Base-by-base conservation (phyloP, 2,329 filamentous ascomycete species). In the Cercospora sp. region DNA sequence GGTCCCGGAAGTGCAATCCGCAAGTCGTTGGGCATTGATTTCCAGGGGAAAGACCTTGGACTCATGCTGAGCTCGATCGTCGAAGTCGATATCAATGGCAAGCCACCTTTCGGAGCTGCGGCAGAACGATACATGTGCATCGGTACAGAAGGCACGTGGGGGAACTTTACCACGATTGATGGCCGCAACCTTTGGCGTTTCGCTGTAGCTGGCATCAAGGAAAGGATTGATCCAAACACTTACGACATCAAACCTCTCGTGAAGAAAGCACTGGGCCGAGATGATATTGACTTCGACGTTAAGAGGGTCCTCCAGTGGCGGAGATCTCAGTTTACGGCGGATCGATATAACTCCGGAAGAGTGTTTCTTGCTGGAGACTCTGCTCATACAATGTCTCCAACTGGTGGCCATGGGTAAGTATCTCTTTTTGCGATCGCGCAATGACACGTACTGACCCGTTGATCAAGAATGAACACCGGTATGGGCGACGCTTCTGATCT, bases 401-500 rank as follows among this genome's bases (percentile, higher is more conserved):
- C 72, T 3, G 79, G 79, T 7, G 79, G 79, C 0, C 78, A 79
- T 57, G 80, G 80, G 3, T 60, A 60, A 60, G 57, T 16, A 23
- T 10, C 12, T 12, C n/a, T 3, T 42, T 23, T 10, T 13, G 45
- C 10, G 45, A 23, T 20, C 3, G 13, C 9, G 18, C 9, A 26
- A n/a, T 39, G 28, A 13, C 3, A 18, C 31, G n/a, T 39, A 18
- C 57, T 60, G 2, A 31, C 28, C 28, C 20, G 26, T 12, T 8
- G 23, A 23, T n/a, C 1, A 8, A 60, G 57, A 33, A 76, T 80
- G 75, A 81, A 81, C 64, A 78, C 69, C 2, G 79, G 76, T 0
- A 65, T 81, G 3, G 75, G 74, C 39, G 77, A 79, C 62, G 74
- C 76, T 13, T 77, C 72, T 69, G 79, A 79, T 60, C 72, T 79